Evolutionary conservation across 2,329 filamentous ascomycete genomes (phyloP).

Genomic region (Curvularia sp.): DNA sequence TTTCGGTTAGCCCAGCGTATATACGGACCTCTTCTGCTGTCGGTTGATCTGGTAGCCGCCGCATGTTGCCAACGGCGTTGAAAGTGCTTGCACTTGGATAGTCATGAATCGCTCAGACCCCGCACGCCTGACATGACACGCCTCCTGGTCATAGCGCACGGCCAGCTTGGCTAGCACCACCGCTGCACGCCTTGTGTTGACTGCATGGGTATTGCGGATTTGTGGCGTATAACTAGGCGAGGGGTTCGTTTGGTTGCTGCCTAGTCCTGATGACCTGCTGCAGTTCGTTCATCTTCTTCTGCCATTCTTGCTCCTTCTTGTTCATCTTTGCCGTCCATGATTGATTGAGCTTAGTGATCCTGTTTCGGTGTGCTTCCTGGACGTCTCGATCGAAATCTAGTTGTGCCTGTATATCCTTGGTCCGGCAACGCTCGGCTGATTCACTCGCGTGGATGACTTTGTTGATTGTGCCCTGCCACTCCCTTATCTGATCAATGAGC

Average conservation of each 20-base stretch:
- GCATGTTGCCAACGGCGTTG: neutral
- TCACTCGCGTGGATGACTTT: slow-evolving; percentile 2
- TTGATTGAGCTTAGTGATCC: neutral
- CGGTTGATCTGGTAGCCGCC: slow-evolving; percentile 1
- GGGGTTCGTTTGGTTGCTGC: neutral
- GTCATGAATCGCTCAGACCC: neutral
- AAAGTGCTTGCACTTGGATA: neutral
- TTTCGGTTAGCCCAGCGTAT: neutral
- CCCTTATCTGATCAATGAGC: neutral
- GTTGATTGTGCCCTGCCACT: slow-evolving; percentile 3
- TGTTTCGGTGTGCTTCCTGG: neutral
- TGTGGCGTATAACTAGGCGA: neutral
- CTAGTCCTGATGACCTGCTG: neutral
- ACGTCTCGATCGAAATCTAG: slow-evolving; percentile 9
- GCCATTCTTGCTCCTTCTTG: slow-evolving; percentile 4
- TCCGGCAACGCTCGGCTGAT: slow-evolving; percentile 7
- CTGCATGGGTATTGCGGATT: neutral
- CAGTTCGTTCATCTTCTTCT: slow-evolving; percentile 6
- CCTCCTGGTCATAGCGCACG: neutral
- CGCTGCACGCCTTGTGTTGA: neutral
- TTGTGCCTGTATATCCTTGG: slow-evolving; percentile 3
- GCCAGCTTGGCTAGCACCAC: neutral
- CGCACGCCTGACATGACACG: neutral
- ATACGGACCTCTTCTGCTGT: neutral
- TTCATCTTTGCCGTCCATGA: slow-evolving; percentile 4